Base-by-base conservation (phyloP, 495 filamentous ascomycete genomes). In the Aspergillus funiculosus region DNA sequence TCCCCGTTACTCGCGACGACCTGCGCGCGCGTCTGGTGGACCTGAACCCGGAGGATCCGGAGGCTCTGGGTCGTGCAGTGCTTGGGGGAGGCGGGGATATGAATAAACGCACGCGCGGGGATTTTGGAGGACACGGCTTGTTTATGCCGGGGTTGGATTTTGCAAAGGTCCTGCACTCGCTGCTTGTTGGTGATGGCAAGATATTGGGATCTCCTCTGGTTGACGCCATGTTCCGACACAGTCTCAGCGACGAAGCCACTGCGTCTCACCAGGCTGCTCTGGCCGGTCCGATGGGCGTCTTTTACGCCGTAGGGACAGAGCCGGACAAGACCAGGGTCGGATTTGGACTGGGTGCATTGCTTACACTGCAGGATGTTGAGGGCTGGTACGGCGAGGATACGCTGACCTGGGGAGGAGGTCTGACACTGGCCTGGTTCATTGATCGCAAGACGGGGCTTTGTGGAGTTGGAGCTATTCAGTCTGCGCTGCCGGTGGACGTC, bases 51-150 rank as follows among this genome's bases (percentile, higher is more conserved):
- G 43, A 50, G 18, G 59, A 64, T 21, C 52, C 48, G 0, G 53
- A 60, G 18, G 59, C 35, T 6, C 27, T 60, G 10, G 56, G 59
- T 1, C 41, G 31, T 11, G 57, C 61, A 3, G 59, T 64, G 2
- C 18, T 61, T 4, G 64, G 53, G 17, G 50, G 56, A 14, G 36
- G 53, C 29, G 43, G 57, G 30, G 52, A 59, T 50, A 50, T 51
- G 19, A 61, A 66, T 21, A 35, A 28, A 27, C 53, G 51, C 25
- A 43, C 46, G 2, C 40, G 32, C 6, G 66, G 71, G 11, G 64
- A 72, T 45, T 60, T 72, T 20, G 81, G 77, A 2, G 81, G 81
- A 1, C 67, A 66, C 7, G 81, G 81, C 1, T 27, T 75, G 14
- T 80, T 64, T 39, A 61, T 68, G 4, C 58, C 66, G 0, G 68